These are phyloP conservation scores for Plasmodium billcollinsi DNA, from an alignment of 169 alveolate species.

Conservation along the genomic window DNA sequence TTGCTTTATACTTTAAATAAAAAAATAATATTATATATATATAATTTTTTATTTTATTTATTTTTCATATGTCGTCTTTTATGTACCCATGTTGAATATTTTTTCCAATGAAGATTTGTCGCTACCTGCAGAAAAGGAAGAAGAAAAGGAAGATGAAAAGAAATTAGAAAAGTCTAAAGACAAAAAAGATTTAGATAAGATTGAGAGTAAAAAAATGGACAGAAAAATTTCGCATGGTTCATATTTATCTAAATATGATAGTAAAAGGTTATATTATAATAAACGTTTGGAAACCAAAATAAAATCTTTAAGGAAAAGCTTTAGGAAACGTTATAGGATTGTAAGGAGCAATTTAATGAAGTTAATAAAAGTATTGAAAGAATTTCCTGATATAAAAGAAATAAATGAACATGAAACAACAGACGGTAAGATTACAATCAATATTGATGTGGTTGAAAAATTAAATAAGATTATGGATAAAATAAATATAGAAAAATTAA, in stretches of 20 bases:
- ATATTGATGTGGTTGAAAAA: constrained; percentile 30
- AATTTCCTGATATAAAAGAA: constrained; percentile 30
- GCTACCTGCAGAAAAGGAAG: constrained; percentile 19
- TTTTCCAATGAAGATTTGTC: constrained; percentile 61
- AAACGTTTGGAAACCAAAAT: constrained; percentile 24
- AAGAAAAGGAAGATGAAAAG: constrained; percentile 18
- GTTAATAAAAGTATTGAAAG: constrained; percentile 36
- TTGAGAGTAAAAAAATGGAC: constrained; percentile 2
- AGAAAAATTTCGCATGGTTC: constrained; percentile 16
- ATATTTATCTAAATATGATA: constrained; percentile 16
- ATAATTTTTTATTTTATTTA: background rate
- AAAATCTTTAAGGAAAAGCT: constrained; percentile 26
- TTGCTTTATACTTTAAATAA: too few species aligned
- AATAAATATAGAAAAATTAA: constrained; percentile 61
- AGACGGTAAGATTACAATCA: constrained; percentile 1
- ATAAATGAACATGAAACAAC: background rate
- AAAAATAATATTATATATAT: too few species aligned
- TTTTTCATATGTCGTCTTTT: constrained; percentile 5
- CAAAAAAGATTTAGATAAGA: constrained; percentile 20
- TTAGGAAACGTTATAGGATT: constrained; percentile 61
- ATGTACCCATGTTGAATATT: constrained; percentile 53
- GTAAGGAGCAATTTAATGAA: constrained; percentile 55
- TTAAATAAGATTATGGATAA: constrained; percentile 36
- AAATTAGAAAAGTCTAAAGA: constrained; percentile 3
- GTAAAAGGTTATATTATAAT: constrained; percentile 12